These are phyloP conservation scores for Turritis glabra DNA, from an alignment of 345 rosid genomes.

Conservation along the genomic window DNA sequence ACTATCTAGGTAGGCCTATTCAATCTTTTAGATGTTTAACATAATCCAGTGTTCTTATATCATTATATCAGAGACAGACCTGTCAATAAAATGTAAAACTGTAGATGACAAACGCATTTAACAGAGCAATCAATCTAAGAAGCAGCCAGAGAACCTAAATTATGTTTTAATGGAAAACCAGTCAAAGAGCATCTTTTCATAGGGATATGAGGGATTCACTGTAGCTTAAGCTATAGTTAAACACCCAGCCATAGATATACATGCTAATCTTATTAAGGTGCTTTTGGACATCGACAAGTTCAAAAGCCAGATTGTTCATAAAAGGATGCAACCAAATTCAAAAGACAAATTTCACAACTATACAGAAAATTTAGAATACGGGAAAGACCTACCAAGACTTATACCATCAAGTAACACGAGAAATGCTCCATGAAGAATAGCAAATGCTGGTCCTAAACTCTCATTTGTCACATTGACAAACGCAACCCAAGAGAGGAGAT, in stretches of 20 bases:
- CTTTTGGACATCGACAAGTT: neutral
- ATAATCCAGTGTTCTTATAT: neutral
- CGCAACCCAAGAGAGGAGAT: conserved; percentile 86
- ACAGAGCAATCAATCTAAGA: neutral
- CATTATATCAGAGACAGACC: neutral
- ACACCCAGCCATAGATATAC: neutral
- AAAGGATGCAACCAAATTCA: neutral
- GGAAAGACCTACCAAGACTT: conserved; percentile 61
- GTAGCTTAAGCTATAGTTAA: neutral
- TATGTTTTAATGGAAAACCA: neutral
- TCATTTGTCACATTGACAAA: conserved; percentile 59
- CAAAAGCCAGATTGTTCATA: neutral
- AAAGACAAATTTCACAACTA: neutral
- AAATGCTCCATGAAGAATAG: conserved; percentile 84
- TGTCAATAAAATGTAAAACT: neutral
- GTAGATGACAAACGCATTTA: neutral
- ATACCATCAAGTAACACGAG: conserved; percentile 94
- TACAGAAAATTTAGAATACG: neutral
- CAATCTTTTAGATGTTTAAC: neutral
- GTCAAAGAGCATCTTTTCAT: neutral
- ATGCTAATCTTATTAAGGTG: neutral
- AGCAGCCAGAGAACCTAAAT: neutral
- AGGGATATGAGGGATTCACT: neutral
- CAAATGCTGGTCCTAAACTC: conserved; percentile 58
- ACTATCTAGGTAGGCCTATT: neutral